phyloP scores from a whole-genome alignment of 768 basidiomycete species.

The Daedaleopsis nitida region DNA sequence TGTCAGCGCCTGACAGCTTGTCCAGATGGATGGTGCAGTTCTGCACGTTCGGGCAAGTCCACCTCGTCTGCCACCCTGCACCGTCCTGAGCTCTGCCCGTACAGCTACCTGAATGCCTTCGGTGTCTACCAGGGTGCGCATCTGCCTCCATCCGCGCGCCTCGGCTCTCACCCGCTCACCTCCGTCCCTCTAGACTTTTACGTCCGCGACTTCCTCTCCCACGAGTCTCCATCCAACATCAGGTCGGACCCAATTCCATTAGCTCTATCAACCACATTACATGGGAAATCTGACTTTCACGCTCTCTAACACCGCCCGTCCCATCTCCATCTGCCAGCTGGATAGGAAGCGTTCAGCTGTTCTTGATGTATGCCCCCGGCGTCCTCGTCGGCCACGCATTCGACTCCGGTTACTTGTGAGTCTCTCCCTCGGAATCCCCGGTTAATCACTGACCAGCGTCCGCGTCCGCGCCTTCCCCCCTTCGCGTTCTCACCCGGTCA shows the following conservation, averaged over 20 bases:
- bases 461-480: not conserved
- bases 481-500: not conserved
- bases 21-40: constrained; percentile 28
- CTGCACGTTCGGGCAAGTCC: constrained; percentile 26
- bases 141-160: not conserved
- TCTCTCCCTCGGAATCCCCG: not conserved
- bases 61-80: not conserved
- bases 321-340: constrained; percentile 19
- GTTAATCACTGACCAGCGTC: not conserved
- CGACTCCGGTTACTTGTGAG: constrained; percentile 39
- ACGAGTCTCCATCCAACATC: constrained; percentile 22
- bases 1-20: not conserved
- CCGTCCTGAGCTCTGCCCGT: not conserved
- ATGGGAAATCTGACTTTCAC: not conserved
- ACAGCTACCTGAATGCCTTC: constrained; percentile 28
- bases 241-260: constrained; percentile 7
- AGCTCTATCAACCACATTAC: not conserved
- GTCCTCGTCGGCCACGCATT: constrained; percentile 26
- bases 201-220: constrained; percentile 20
- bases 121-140: constrained; percentile 33
- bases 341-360: constrained; percentile 31
- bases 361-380: constrained; percentile 26
- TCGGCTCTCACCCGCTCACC: not conserved
- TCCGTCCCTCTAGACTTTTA: constrained; percentile 16
- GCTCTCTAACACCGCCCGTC: not conserved